Evolutionary conservation across 306 rosid genomes (phyloP), one percentile per base, ranked within the genome.

Genomic region (Mucuna pruriens): DNA sequence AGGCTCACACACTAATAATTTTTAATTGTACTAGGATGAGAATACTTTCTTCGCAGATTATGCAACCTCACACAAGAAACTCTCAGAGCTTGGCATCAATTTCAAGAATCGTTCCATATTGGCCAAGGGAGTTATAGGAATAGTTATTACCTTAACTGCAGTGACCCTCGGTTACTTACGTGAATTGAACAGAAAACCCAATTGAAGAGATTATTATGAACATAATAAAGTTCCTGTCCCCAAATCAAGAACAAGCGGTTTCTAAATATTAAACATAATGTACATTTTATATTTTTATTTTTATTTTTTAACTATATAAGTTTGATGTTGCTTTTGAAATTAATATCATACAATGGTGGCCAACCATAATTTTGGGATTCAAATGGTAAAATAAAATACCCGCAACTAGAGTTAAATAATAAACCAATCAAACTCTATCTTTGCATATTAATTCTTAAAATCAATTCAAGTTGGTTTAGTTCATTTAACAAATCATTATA

Each of bases 41-140:
- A 92, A 91, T 63, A 84, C 80, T 12, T 93, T 93, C 80, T 91
- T 91, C 26, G 45, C 13, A 42, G 97, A 90, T 67, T 95, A 93
- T 80, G 94, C 94, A 11, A 90, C 22, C 12, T 89, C 99, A 33
- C 97, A 95, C 89, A 95, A 89, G 86, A 93, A 88, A 69, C 91
- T 95, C 44, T 95, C 99, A 31, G 94, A 91, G 84, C 79, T 95
- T 5, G 98, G 99, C 80, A 86, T 91, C 83, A 65, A 64, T 38
- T 25, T 19, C 23, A 84, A 68, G 68, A 78, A 17, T 17, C 66
- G 45, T 20, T 54, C 69, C 26, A 39, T 12, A 8, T 75, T 91
- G 78, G 76, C 34, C 9, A 79, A 63, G 31, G 79, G 75, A 34
- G 54, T 54, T 36, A 17, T 88, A 10, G 87, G 75, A 73, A 31